These are phyloP conservation scores for Pseudoperonospora humuli DNA, from an alignment of 352 stramenopile species.

Conservation along the genomic window DNA sequence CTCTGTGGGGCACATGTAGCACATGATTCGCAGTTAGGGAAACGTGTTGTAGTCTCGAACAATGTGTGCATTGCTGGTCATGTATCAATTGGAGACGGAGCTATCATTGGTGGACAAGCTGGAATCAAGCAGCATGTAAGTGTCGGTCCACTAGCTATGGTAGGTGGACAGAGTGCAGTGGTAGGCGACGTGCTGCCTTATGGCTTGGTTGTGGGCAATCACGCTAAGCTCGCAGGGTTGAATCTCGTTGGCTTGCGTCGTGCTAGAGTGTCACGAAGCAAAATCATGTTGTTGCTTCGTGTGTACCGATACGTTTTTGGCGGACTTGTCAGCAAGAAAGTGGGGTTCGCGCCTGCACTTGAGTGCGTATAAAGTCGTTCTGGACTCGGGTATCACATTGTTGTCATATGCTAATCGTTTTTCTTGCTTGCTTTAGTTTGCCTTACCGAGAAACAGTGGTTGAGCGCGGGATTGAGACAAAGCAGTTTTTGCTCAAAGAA, in stretches of 20 bases:
- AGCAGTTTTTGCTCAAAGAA: slow-evolving; percentile 37
- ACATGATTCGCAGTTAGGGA: slow-evolving; percentile 57
- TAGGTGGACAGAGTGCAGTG: slow-evolving; percentile 74
- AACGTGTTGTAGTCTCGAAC: slow-evolving; percentile 72
- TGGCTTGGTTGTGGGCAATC: slow-evolving; percentile 64
- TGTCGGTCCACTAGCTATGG: slow-evolving; percentile 63
- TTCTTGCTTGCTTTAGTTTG: slow-evolving; percentile 26
- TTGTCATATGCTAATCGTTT: slow-evolving; percentile 1
- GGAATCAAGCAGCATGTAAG: slow-evolving; percentile 73
- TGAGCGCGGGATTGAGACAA: slow-evolving; percentile 45
- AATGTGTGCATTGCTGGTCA: slow-evolving; percentile 78
- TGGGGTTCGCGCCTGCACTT: slow-evolving; percentile 61
- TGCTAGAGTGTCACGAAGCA: slow-evolving; percentile 42
- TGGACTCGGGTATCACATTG: not conserved
- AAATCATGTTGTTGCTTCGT: slow-evolving; percentile 75
- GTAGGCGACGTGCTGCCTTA: slow-evolving; percentile 78
- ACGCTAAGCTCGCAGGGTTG: slow-evolving; percentile 62
- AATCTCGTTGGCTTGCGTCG: slow-evolving; percentile 72
- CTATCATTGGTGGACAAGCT: slow-evolving; percentile 71
- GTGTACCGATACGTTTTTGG: slow-evolving; percentile 76
- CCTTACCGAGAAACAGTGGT: slow-evolving; percentile 41
- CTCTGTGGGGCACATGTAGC: slow-evolving; percentile 67
- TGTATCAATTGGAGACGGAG: slow-evolving; percentile 62
- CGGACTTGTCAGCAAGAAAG: slow-evolving; percentile 40
- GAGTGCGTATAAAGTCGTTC: slow-evolving; percentile 30